Evolutionary conservation across 768 basidiomycete species (phyloP), one percentile per base, ranked within the genome.

Genomic region (Leccinum truebloodii): DNA sequence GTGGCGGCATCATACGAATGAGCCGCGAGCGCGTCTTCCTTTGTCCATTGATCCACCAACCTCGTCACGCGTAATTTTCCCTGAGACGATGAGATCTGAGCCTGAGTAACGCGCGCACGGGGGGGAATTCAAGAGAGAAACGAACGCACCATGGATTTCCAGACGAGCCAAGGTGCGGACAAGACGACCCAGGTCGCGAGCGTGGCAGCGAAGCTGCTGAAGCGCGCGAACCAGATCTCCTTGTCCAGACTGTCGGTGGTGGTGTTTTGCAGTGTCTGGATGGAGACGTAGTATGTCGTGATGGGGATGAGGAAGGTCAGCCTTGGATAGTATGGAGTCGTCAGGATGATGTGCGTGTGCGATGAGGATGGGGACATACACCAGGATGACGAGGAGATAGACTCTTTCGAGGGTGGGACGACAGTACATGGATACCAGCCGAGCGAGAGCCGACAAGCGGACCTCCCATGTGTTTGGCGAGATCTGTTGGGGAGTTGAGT

Each of bases 341-440:
- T 63, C n/a, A 67, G 60, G 8, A 41, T 20, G 44, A 13, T 46
- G 44, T 20, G 20, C 13, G 12, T 13, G 28, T 26, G 44, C 5
- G 9, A 9, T 49, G 24, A 37, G 2, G 34, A 7, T 4, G 4
- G 30, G 48, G 24, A 71, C 79, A 22, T 63, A 84, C 83, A 78
- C 39, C 28, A 83, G 46, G 39, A 70, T 70, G 58, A 77, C n/a
- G 20, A 74, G 18, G 14, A 77, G 59, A 75, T 79, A 85, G 48
- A 74, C 58, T 24, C 77, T 69, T 62, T 85, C 84, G 59, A 85
- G 71, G 14, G 68, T 59, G 6, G 80, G 81, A 54, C 78, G 78
- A 63, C 77, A 72, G 65, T 79, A 83, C 6, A 72, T 76, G 13
- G 74, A 73, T 16, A 76, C 75, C 30, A 77, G 61, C 20, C 66